Base-by-base conservation (phyloP, 176 grass and related monocot species). In the maize (Zea mays) region DNA sequence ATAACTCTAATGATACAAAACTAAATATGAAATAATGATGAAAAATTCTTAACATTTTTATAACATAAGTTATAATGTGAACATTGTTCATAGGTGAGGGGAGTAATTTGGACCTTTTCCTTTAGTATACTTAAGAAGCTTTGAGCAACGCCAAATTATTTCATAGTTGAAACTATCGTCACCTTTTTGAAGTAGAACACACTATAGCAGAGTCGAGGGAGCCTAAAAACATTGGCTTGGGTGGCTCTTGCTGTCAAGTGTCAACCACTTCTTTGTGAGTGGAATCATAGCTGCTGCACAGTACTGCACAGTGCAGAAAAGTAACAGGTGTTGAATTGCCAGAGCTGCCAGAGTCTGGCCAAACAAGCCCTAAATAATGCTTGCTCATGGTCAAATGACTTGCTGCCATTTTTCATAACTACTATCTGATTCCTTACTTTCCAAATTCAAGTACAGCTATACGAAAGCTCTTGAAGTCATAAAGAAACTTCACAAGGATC, bases 401-500 rank as follows among this genome's bases (percentile, higher is more conserved):
- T 65, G 14, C 9, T 52, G 39, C 12, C 48, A 73, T 72, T 49
- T 72, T 37, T 77, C 60, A 74, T 58, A 20, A 58, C 34, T 72
- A 60, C 11, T 15, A 71, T 69, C 16, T 75, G 51, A 77, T 83
- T 46, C 58, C 45, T 67, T 75, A 74, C 65, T 90, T 84, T 89
- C 57, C 42, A 13, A 44, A 60, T 83, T 13, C 52, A 10, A 60
- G 10, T 81, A 73, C 79, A 97, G 94, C 45, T 97, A 97, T 88
- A 97, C 94, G 12, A 97, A 93, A 79, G 94, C 94, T 84, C 81
- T 97, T 17, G 94, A 97, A 89, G 91, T 91, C 73, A 93, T 93
- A 88, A 97, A 97, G 85, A 97, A 97, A 79, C 94, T 97, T 88
- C 94, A 93, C 84, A 97, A 93, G 84, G 94, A 97, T 64, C 94